Conservation (phyloP, 768 basidiomycete genomes). For the Pleurotus salmoneostramineus region DNA sequence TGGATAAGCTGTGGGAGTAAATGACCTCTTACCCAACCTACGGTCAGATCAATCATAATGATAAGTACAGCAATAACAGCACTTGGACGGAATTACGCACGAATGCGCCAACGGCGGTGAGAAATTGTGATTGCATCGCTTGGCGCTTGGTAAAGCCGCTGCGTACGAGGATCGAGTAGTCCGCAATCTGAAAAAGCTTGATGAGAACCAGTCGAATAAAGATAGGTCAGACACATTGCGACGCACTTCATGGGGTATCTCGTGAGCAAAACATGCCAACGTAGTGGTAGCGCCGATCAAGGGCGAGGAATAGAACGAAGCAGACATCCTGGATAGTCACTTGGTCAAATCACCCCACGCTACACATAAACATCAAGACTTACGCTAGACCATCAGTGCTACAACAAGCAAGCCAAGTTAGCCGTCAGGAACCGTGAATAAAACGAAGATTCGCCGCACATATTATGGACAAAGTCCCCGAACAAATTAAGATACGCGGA, state of each 20-base stretch:
- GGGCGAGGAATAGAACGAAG: slow-evolving; percentile 95
- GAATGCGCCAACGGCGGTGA: slow-evolving; percentile 91
- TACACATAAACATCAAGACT: slow-evolving; percentile 17
- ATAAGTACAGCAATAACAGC: not conserved
- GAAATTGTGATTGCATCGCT: slow-evolving; percentile 91
- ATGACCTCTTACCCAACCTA: slow-evolving; percentile 36
- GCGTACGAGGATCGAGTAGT: slow-evolving; percentile 88
- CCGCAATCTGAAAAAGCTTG: slow-evolving; percentile 68
- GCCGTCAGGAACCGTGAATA: slow-evolving; percentile 10
- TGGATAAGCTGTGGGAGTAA: slow-evolving; percentile 13
- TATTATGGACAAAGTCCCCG: slow-evolving; percentile 93
- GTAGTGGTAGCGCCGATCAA: slow-evolving; percentile 92
- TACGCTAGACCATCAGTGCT: slow-evolving; percentile 93
- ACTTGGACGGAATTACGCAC: slow-evolving; percentile 44
- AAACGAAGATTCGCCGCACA: slow-evolving; percentile 42
- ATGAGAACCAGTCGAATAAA: not conserved
- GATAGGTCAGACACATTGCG: not conserved
- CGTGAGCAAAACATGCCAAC: slow-evolving; percentile 92
- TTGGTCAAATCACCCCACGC: not conserved
- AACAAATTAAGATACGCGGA: slow-evolving; percentile 93
- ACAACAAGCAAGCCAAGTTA: slow-evolving; percentile 14
- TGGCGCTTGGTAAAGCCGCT: slow-evolving; percentile 89
- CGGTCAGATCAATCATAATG: slow-evolving; percentile 1
- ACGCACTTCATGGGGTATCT: slow-evolving; percentile 66
- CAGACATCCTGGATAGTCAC: slow-evolving; percentile 66